Base-by-base conservation (phyloP, 1,139 yeast genomes). In the Hyphopichia wangnamkhiaoensis region DNA sequence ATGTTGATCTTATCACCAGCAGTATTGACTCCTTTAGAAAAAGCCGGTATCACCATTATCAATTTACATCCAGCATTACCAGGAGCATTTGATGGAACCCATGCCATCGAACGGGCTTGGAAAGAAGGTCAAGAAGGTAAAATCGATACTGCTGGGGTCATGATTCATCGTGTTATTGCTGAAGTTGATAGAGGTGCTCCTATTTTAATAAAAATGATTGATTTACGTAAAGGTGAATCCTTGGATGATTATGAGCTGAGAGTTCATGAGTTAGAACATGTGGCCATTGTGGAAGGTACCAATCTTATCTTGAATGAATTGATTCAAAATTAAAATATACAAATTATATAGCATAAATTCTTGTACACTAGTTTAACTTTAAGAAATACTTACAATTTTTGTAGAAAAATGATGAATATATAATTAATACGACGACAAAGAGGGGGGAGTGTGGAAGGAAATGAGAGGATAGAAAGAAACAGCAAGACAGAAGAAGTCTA, bases 1-100 rank as follows among this genome's bases (percentile, higher is more conserved):
- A 84, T 93, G 93, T 76, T 93, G 41, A 93, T 93, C 44, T 72
- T 93, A 47, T 85, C 96, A 2, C 83, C 90, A 2, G 71, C 79
- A 14, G 89, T 88, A 45, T 70, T 93, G 47, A 68, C 71, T 34
- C 91, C 93, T 2, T 65, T 91, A 34, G 80, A 72, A 39, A 61
- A 73, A 7, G 79, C 76, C 3, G 71, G 76, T 1, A 76, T 90
- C 24, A 85, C 90, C 21, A 90, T 93, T 46, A 90, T 93, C 54
- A 93, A 93, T 57, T 69, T 93, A 44, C 98, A 93, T 59, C 98
- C 98, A 2, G 98, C 98, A 0, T 76, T 93, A 42, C 98, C 98
- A 2, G 96, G 96, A 18, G 91, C 91, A 3, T 93, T 93, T 69
- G 97, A 93, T 44, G 98, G 98, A 3, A 91, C 95, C 9, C 91